phyloP scores from a whole-genome alignment of 179 eudicot species.

The Gypsophila paniculata region DNA sequence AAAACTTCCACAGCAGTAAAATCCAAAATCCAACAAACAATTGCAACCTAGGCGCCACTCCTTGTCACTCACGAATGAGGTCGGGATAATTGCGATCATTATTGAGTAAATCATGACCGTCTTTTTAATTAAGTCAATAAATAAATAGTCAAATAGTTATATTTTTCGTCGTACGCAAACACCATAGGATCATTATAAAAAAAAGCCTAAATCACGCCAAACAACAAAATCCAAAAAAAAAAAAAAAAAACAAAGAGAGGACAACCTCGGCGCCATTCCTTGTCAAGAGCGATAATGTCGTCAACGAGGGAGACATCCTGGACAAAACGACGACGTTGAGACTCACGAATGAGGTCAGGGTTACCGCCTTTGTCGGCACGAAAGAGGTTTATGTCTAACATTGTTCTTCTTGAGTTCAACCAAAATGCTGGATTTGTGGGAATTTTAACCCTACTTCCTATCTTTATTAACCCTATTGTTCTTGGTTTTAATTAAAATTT shows the following conservation, averaged over 20 bases:
- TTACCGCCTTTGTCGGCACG: conserved; percentile 74
- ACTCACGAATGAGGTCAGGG: conserved; percentile 74
- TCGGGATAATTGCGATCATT: no score
- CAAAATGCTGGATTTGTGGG: background rate
- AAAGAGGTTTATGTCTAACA: conserved; percentile 81
- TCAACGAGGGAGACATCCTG: conserved; percentile 61
- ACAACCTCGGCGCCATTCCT: conserved; percentile 62
- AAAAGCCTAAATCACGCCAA: no score
- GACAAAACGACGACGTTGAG: conserved; percentile 62
- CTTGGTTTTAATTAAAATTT: no score
- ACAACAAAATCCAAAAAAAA: background rate
- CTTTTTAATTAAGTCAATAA: no score
- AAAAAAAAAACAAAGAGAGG: background rate
- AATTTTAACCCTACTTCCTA: background rate
- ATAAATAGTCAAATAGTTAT: no score
- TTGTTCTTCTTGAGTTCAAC: conserved; percentile 15
- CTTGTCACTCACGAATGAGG: no score
- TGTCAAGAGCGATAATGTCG: conserved; percentile 60
- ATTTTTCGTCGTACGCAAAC: no score
- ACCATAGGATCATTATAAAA: no score
- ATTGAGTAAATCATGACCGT: no score
- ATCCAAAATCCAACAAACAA: no score
- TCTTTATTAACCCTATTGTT: background rate
- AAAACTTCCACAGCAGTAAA: no score
- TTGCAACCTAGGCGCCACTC: no score